phyloP scores from a whole-genome alignment of 768 basidiomycete species.

The Podaxis pistillaris region DNA sequence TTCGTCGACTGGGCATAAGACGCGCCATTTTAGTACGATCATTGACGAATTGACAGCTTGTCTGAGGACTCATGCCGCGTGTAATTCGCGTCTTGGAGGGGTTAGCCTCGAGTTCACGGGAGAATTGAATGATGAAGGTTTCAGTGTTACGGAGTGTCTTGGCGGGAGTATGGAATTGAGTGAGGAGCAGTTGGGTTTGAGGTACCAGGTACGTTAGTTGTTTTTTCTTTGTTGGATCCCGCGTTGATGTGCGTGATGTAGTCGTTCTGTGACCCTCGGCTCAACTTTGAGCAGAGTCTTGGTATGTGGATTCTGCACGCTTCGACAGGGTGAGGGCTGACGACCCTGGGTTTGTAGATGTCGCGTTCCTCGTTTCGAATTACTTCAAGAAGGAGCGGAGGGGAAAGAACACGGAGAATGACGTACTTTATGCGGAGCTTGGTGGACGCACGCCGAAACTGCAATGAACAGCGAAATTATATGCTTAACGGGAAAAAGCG shows the following conservation, averaged over 20 bases:
- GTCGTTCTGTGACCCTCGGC: constrained; percentile 92
- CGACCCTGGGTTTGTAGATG: constrained; percentile 20
- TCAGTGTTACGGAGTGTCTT: constrained; percentile 93
- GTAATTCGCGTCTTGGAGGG: constrained; percentile 73
- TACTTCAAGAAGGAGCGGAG: constrained; percentile 30
- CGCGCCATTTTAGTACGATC: constrained; percentile 85
- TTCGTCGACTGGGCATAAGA: constrained; percentile 80
- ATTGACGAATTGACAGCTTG: constrained; percentile 84
- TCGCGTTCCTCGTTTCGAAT: constrained; percentile 35
- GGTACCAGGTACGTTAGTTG: constrained; percentile 68
- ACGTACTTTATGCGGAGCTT: constrained; percentile 13
- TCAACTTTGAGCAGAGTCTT: constrained; percentile 94
- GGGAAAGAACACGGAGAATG: constrained; percentile 7
- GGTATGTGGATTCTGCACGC: constrained; percentile 47
- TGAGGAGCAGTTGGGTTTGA: constrained; percentile 85
- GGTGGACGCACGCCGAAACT: constrained; percentile 10
- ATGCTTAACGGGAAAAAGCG: not conserved
- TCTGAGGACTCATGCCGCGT: constrained; percentile 74
- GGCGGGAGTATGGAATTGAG: constrained; percentile 95
- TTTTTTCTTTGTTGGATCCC: not conserved
- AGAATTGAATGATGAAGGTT: constrained; percentile 86
- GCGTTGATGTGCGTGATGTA: constrained; percentile 24
- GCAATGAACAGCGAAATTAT: not conserved
- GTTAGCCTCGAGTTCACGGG: constrained; percentile 93
- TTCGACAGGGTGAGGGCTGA: not conserved